Evolutionary conservation across 345 rosid species (phyloP).

Genomic region (Euphorbia peplus): DNA sequence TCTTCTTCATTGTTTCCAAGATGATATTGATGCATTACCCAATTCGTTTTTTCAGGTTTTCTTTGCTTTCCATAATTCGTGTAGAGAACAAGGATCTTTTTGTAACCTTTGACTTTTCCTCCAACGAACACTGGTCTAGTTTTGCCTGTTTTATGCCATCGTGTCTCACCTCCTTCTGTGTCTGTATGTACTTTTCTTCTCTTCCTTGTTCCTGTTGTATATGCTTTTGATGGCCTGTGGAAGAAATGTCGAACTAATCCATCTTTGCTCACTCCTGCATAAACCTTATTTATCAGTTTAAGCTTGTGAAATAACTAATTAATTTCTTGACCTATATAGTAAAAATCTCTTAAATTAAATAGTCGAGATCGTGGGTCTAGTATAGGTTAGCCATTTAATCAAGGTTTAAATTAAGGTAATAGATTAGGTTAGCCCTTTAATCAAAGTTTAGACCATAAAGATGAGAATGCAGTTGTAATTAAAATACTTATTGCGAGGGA

Average conservation of each 20-base stretch:
- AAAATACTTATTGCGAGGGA: too few relatives aligned
- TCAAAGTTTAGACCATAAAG: too few relatives aligned
- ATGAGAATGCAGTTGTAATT: too few relatives aligned
- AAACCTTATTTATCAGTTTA: too few relatives aligned
- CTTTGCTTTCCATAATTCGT: constrained; percentile 93
- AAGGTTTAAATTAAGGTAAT: too few relatives aligned
- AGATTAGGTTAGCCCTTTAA: too few relatives aligned
- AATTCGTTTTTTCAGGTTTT: constrained; percentile 90
- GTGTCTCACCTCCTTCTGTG: constrained; percentile 73
- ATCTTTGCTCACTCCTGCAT: constrained; percentile 76
- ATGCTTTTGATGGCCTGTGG: constrained; percentile 96
- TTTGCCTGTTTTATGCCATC: constrained; percentile 99
- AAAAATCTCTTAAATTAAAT: too few relatives aligned
- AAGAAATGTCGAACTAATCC: constrained; percentile 95
- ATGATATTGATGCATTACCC: constrained; percentile 99
- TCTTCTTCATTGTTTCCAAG: constrained; percentile 87
- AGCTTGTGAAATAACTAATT: too few relatives aligned
- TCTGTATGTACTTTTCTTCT: constrained; percentile 87
- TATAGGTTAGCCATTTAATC: too few relatives aligned
- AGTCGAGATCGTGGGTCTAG: too few relatives aligned
- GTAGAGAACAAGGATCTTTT: constrained; percentile 92
- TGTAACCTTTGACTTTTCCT: constrained; percentile 73
- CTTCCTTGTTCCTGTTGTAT: constrained; percentile 93
- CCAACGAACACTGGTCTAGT: constrained; percentile 67
- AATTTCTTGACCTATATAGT: too few relatives aligned